These are phyloP conservation scores for Lippia alba DNA, from an alignment of 305 asterid species.

Conservation along the genomic window DNA sequence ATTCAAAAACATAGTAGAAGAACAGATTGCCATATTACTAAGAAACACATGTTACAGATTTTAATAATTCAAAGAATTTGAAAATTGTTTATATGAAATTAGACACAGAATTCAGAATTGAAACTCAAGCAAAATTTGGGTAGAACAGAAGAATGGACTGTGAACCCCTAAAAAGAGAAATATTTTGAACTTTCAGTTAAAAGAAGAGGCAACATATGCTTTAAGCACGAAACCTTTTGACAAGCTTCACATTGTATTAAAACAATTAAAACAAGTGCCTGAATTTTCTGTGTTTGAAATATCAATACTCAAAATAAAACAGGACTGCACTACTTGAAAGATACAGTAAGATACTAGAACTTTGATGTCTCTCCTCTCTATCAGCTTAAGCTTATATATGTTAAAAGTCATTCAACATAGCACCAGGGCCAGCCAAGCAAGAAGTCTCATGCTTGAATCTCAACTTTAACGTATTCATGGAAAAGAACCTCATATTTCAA, in stretches of 20 bases:
- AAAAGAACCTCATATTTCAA: too few relatives aligned
- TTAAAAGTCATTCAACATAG: too few relatives aligned
- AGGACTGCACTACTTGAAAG: neutral
- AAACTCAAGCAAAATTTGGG: neutral
- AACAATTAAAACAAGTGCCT: neutral
- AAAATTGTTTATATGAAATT: neutral
- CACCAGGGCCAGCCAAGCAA: too few relatives aligned
- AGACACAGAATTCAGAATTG: conserved; percentile 7
- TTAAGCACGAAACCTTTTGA: neutral
- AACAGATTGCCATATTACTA: neutral
- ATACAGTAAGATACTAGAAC: neutral
- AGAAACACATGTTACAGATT: conserved; percentile 1
- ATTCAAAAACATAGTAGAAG: neutral
- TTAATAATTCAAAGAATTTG: conserved; percentile 7
- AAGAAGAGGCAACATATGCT: neutral
- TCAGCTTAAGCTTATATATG: too few relatives aligned
- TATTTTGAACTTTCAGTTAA: conserved; percentile 3
- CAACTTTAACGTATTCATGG: too few relatives aligned
- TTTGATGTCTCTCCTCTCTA: too few relatives aligned
- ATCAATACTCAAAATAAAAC: neutral
- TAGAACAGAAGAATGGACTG: neutral
- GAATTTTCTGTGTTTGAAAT: conserved; percentile 2
- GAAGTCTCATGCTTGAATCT: too few relatives aligned
- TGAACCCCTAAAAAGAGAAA: conserved; percentile 13
- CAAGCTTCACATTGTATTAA: neutral